Evolutionary conservation across 371 early-diverging fungal species (phyloP).

Genomic region (Choanephora cucurbitarum): DNA sequence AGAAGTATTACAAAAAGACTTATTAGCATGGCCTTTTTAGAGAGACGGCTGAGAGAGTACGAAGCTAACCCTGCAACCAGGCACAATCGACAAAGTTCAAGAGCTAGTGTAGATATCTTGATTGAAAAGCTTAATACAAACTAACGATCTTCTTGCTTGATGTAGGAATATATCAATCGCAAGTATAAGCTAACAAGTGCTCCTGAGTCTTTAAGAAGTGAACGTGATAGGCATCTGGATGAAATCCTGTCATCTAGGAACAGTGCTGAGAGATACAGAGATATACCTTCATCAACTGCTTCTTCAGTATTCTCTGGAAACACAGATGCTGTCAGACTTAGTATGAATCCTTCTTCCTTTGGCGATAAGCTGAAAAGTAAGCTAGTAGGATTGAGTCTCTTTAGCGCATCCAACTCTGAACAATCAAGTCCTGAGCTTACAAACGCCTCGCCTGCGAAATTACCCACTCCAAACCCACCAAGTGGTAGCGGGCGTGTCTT

Average conservation of each 20-base stretch:
- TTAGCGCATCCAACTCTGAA: slow-evolving; percentile 10
- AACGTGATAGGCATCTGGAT: slow-evolving; percentile 42
- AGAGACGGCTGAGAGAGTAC: slow-evolving; percentile 28
- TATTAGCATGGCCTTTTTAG: slow-evolving; percentile 15
- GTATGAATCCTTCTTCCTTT: slow-evolving; percentile 22
- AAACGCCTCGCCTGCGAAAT: neutral
- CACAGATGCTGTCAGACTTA: slow-evolving; percentile 2
- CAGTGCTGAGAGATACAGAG: slow-evolving; percentile 7
- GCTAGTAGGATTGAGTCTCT: slow-evolving; percentile 23
- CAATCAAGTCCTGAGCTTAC: slow-evolving; percentile 2
- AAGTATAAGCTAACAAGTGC: slow-evolving; percentile 33
- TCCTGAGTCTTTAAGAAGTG: slow-evolving; percentile 24
- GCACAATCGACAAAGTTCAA: too few relatives aligned
- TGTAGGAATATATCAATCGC: slow-evolving; percentile 21
- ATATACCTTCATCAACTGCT: slow-evolving; percentile 8
- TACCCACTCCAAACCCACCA: slow-evolving; percentile 5
- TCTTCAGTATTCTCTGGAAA: slow-evolving; percentile 11
- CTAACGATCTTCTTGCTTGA: too few relatives aligned
- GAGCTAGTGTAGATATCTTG: too few relatives aligned
- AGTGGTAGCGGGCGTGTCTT: slow-evolving; percentile 27
- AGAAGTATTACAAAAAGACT: neutral
- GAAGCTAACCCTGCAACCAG: too few relatives aligned
- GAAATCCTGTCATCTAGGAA: slow-evolving; percentile 37
- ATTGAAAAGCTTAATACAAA: too few relatives aligned
- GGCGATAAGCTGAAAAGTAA: slow-evolving; percentile 35